These are phyloP conservation scores for Boletus coccyginus DNA, from an alignment of 768 basidiomycete species.

Conservation along the genomic window DNA sequence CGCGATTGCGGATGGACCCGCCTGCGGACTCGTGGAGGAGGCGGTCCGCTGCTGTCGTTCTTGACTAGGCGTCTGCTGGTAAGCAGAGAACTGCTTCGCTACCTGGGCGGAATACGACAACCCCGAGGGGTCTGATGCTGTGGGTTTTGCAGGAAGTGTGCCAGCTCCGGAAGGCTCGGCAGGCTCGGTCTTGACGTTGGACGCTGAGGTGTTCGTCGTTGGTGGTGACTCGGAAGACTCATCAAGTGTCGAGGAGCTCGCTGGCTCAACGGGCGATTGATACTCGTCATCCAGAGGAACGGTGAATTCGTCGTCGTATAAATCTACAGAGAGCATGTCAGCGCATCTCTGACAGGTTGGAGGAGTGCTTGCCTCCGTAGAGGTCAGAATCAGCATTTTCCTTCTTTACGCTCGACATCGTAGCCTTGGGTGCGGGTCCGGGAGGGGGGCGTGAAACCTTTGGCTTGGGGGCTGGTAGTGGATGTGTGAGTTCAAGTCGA, in stretches of 20 bases:
- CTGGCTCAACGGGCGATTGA: conserved; percentile 25
- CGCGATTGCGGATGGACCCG: conserved; percentile 31
- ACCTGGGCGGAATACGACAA: conserved; percentile 63
- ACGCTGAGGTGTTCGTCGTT: conserved; percentile 12
- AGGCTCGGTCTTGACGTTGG: conserved; percentile 23
- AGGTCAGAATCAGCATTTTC: conserved; percentile 39
- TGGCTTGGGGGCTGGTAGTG: not conserved
- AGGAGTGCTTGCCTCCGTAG: conserved; percentile 43
- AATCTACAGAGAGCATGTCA: conserved; percentile 36
- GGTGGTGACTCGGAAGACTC: conserved; percentile 16
- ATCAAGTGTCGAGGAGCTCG: conserved; percentile 19
- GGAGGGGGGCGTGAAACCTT: not conserved
- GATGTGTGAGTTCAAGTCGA: conserved; percentile 3
- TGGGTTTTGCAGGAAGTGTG: conserved; percentile 29
- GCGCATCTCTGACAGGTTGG: not conserved
- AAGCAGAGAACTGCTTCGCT: conserved; percentile 61
- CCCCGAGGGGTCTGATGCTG: conserved; percentile 25
- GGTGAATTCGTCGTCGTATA: conserved; percentile 49
- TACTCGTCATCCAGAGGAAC: conserved; percentile 32
- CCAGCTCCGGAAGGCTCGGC: conserved; percentile 19
- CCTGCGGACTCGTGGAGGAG: conserved; percentile 23
- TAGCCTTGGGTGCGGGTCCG: not conserved
- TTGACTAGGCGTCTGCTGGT: conserved; percentile 64
- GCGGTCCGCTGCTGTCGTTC: conserved; percentile 49
- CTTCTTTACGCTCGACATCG: conserved; percentile 26